Conservation (phyloP, 768 basidiomycete species). For the Suillus paluster region DNA sequence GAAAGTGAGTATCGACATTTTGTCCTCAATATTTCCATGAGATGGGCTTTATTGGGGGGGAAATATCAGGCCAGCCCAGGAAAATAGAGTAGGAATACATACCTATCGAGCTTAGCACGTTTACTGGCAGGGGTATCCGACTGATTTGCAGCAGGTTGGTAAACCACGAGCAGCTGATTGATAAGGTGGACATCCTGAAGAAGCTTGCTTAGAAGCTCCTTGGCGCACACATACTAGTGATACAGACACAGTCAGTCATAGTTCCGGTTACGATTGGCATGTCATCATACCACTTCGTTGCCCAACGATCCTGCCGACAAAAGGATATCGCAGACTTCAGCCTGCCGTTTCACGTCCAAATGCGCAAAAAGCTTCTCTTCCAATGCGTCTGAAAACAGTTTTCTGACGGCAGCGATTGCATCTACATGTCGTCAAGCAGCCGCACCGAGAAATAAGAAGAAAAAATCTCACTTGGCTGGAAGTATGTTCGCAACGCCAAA, state of each 20-base stretch:
- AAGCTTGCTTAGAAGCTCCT: slow-evolving; percentile 52
- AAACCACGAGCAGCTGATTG: slow-evolving; percentile 50
- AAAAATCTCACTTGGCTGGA: slow-evolving; percentile 47
- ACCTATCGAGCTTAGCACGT: slow-evolving; percentile 66
- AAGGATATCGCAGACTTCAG: slow-evolving; percentile 59
- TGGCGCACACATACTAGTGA: slow-evolving; percentile 48
- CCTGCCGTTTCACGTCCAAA: slow-evolving; percentile 56
- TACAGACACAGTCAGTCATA: slow-evolving; percentile 7
- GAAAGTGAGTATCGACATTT: slow-evolving; percentile 54
- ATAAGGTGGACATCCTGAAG: slow-evolving; percentile 58
- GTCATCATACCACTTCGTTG: slow-evolving; percentile 49
- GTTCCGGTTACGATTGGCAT: not conserved
- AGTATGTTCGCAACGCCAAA: slow-evolving; percentile 46
- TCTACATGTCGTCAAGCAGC: slow-evolving; percentile 37
- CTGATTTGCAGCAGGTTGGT: slow-evolving; percentile 51
- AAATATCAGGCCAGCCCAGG: not conserved
- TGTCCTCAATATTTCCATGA: slow-evolving; percentile 39
- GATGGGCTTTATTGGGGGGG: slow-evolving; percentile 11
- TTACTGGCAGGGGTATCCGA: slow-evolving; percentile 59
- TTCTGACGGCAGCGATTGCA: slow-evolving; percentile 40
- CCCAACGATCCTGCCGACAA: slow-evolving; percentile 55
- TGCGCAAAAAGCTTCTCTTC: slow-evolving; percentile 58
- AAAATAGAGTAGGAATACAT: not conserved
- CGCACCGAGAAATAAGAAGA: not conserved
- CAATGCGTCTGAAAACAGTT: slow-evolving; percentile 48